A percentile compares a stretch with the other conserved stretches of the same genome.
Evolutionary conservation across 139 green algal species (phyloP).

Genomic region (Micromonas pusilla): DNA sequence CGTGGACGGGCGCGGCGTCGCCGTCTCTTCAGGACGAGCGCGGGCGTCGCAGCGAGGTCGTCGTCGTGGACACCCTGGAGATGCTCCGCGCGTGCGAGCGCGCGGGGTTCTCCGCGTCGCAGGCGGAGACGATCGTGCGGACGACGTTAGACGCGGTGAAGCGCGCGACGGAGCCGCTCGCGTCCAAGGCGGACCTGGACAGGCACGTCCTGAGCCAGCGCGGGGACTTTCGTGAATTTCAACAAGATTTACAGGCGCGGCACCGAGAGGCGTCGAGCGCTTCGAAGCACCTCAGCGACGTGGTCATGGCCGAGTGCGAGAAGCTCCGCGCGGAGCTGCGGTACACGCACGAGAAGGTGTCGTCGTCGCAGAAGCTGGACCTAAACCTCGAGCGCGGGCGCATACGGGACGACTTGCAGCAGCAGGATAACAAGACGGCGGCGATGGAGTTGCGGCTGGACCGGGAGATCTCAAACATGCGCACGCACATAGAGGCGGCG

Average conservation of each 20-base stretch:
- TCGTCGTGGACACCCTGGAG: background rate
- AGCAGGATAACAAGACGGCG: background rate
- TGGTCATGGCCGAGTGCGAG: conserved; percentile 10
- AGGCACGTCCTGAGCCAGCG: background rate
- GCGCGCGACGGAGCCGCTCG: background rate
- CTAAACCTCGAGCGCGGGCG: conserved; percentile 26
- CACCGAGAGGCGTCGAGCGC: background rate
- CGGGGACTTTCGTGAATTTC: background rate
- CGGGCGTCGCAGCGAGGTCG: too few species aligned
- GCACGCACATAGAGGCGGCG: conserved; percentile 14
- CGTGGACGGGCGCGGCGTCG: too few species aligned
- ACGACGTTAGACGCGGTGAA: background rate
- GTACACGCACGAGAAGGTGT: conserved; percentile 21
- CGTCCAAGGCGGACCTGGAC: background rate
- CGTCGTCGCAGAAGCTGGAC: conserved; percentile 7
- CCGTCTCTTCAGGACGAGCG: too few species aligned
- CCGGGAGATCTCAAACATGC: conserved; percentile 1
- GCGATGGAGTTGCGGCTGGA: conserved; percentile 9
- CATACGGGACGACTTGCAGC: background rate
- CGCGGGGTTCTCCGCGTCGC: background rate
- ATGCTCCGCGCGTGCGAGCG: background rate
- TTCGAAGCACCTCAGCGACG: background rate
- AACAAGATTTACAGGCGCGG: background rate
- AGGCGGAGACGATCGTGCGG: background rate
- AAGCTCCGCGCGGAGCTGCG: conserved; percentile 23